Evolutionary conservation across 768 basidiomycete species (phyloP).

Genomic region (Mycena metata): DNA sequence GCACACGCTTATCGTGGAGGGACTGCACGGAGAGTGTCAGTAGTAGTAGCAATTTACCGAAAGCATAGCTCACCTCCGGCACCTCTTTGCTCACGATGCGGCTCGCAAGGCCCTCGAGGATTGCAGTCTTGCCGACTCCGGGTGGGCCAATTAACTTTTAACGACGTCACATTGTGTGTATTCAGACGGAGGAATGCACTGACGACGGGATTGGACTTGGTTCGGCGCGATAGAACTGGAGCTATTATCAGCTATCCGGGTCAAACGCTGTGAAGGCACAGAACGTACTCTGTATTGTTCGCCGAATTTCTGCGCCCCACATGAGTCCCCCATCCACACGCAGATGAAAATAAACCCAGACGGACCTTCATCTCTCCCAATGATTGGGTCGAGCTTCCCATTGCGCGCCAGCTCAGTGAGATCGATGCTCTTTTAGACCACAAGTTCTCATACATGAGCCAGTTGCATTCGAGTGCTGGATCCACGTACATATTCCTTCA

Average conservation of each 20-base stretch:
- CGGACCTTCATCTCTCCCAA: slow-evolving; percentile 87
- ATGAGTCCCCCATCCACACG: slow-evolving; percentile 17
- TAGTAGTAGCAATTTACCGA: not conserved
- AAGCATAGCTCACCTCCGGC: slow-evolving; percentile 75
- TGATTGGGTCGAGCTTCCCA: slow-evolving; percentile 92
- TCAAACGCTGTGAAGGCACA: not conserved
- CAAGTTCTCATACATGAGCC: too few relatives aligned
- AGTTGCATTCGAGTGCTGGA: not conserved
- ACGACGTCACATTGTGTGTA: not conserved
- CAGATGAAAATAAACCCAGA: slow-evolving; percentile 26
- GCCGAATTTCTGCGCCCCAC: slow-evolving; percentile 74
- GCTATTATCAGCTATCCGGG: not conserved
- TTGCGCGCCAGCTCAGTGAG: slow-evolving; percentile 85
- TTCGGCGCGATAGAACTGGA: slow-evolving; percentile 85
- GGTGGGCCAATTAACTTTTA: slow-evolving; percentile 83
- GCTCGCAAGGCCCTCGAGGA: slow-evolving; percentile 89
- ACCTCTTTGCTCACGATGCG: slow-evolving; percentile 92
- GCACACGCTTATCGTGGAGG: slow-evolving; percentile 87
- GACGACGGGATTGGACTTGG: slow-evolving; percentile 93
- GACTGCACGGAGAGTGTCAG: slow-evolving; percentile 61
- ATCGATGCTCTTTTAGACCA: slow-evolving; percentile 86
- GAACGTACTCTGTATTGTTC: slow-evolving; percentile 88
- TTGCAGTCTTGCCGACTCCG: slow-evolving; percentile 94
- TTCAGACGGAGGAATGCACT: slow-evolving; percentile 45
- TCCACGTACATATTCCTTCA: slow-evolving; percentile 77